phyloP scores from a whole-genome alignment of 768 basidiomycete genomes.

The Dioszegia crocea region DNA sequence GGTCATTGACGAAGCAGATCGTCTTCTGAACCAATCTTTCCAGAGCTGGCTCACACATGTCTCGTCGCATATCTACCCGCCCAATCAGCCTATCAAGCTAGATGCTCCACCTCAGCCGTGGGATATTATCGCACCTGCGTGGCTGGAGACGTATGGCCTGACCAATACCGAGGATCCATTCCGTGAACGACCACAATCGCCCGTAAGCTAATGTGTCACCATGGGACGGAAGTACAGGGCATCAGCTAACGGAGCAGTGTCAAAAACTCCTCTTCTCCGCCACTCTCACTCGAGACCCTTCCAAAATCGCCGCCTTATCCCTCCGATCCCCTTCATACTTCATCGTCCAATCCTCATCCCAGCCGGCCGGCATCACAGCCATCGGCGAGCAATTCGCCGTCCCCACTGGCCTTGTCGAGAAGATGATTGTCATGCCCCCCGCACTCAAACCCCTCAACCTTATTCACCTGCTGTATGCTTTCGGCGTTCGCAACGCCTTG shows the following conservation, averaged over 20 bases:
- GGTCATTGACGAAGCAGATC: constrained; percentile 97
- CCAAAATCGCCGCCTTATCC: constrained; percentile 78
- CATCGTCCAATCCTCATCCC: constrained; percentile 61
- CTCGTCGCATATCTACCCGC: constrained; percentile 64
- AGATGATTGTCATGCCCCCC: constrained; percentile 74
- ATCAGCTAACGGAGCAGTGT: constrained; percentile 53
- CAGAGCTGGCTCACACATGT: constrained; percentile 91
- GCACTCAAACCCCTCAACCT: constrained; percentile 81
- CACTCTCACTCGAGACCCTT: constrained; percentile 87
- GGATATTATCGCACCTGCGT: constrained; percentile 38
- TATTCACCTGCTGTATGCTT: constrained; percentile 71
- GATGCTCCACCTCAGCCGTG: constrained; percentile 15
- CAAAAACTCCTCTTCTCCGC: constrained; percentile 96
- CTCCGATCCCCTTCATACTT: constrained; percentile 80
- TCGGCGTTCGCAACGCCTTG: constrained; percentile 63
- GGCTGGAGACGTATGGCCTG: constrained; percentile 39
- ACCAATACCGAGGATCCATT: constrained; percentile 10
- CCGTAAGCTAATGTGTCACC: not conserved
- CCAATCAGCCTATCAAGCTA: constrained; percentile 19
- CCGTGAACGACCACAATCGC: constrained; percentile 6
- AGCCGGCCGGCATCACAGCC: constrained; percentile 9
- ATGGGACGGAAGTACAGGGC: too few relatives aligned
- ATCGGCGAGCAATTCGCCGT: constrained; percentile 56
- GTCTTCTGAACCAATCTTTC: constrained; percentile 90
- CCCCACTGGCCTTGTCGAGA: constrained; percentile 80